A percentile compares a stretch with the other conserved stretches of the same genome.
Conservation (phyloP, 2,329 filamentous ascomycete species). For the Hypoxylon sp. region DNA sequence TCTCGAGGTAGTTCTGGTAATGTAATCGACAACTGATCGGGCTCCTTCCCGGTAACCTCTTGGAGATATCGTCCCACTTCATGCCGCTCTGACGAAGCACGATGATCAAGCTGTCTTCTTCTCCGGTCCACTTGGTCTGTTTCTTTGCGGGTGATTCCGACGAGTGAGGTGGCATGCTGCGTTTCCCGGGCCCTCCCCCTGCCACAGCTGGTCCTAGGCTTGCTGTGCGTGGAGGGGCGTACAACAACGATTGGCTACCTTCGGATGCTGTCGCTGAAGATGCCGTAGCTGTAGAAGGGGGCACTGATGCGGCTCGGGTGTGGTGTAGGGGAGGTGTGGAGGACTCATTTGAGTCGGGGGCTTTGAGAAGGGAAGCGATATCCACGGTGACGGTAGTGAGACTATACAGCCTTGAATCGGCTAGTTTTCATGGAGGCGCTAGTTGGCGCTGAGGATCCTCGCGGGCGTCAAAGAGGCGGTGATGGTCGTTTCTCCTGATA, state of each 20-base stretch:
- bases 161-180: slow-evolving; percentile 62
- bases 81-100: slow-evolving; percentile 88
- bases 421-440: slow-evolving; percentile 47
- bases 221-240: slow-evolving; percentile 40
- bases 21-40: slow-evolving; percentile 93
- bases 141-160: slow-evolving; percentile 82
- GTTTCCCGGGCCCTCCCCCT: slow-evolving; percentile 51
- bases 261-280: slow-evolving; percentile 46
- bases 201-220: slow-evolving; percentile 45
- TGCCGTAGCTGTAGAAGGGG: slow-evolving; percentile 50
- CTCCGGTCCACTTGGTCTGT: slow-evolving; percentile 95
- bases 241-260: slow-evolving; percentile 40
- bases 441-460: slow-evolving; percentile 31
- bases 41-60: slow-evolving; percentile 86
- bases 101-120: slow-evolving; percentile 94
- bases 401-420: slow-evolving; percentile 48
- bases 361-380: slow-evolving; percentile 90
- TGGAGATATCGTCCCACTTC: slow-evolving; percentile 99
- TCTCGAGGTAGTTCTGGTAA: slow-evolving; percentile 97
- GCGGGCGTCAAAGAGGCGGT: slow-evolving; percentile 13
- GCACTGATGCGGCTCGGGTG: slow-evolving; percentile 49
- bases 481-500: slow-evolving; percentile 10
- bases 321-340: slow-evolving; percentile 56
- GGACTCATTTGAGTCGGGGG: slow-evolving; percentile 76
- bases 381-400: slow-evolving; percentile 79